Evolutionary conservation across 2,329 filamentous ascomycete genomes (phyloP), one percentile per base, ranked within the genome.

Genomic region (Thielaviopsis musarum): DNA sequence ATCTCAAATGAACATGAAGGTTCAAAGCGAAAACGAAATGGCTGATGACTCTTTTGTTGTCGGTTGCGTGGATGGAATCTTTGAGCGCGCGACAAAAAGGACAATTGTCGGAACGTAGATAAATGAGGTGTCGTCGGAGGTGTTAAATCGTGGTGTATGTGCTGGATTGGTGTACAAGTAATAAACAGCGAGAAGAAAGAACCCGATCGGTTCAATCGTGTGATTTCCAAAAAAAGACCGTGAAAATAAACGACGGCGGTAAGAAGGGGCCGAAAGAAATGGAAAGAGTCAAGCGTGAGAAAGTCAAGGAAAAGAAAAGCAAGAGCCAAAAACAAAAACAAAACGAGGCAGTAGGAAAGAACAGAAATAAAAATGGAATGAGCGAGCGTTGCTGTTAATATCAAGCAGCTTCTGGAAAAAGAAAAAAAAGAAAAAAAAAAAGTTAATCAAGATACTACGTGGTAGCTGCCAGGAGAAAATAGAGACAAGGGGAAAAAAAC

Each of bases 381-480:
- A 45, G 38, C 38, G 17, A n/a, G 15, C 15, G 38, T 7, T 45
- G 34, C 34, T 38, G 38, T 45, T 45, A 45, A 45, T 45, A 45
- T 45, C 38, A 45, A 34, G 22, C 52, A 54, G 24, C 26, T 19
- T 15, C 21, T 28, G 38, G n/a, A 56, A 58, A 53, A 53, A n/a
- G 13, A 17, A 58, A 41, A 45, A 54, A n/a, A 49, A 38, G 52
- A 55, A 55, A 56, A 13, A 24, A 55, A 52, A 56, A n/a, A 56
- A 34, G 24, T 3, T 10, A 54, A 54, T 12, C 19, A 34, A 26
- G 7, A 26, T 54, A 54, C 26, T 54, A 26, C 52, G 19, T 28
- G 52, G 38, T 45, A 45, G 38, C 38, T 45, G 38, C 38, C 15
- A 45, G 38, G 17, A 45, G 15, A 45, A 5, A 10, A 45, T 15